Evolutionary conservation across 2,329 filamentous ascomycete genomes (phyloP), one percentile per base, ranked within the genome.

Genomic region (Penicillium sp.): DNA sequence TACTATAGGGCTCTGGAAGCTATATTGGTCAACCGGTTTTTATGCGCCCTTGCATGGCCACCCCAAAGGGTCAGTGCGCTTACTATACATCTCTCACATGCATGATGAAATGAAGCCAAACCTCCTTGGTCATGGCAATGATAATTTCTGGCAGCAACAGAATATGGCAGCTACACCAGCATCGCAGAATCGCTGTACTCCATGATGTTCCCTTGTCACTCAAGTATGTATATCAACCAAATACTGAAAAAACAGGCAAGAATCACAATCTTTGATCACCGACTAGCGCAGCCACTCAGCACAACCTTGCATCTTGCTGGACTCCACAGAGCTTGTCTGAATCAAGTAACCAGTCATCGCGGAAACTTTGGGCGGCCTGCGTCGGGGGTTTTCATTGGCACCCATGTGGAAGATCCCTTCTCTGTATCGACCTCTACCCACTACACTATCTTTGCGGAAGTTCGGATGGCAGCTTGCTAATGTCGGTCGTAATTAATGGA

Each of bases 381-480:
- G 23, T 42, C 42, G 34, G 39, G 27, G 18, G 23, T 40, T 24
- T 41, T 46, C 24, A 50, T 43, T 49, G 47, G 40, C 41, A 16
- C 16, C 47, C 43, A 54, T 54, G 43, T 57, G 49, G 46, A 24
- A 47, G 45, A 50, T 46, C 51, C 51, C 51, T 51, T 45, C 22
- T 41, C 40, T 40, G 13, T 31, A 20, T 39, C 27, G 40, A 47
- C 42, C 23, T 40, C 27, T 9, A 39, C 40, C 35, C 22, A 40
- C 40, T 43, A 6, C 23, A 40, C 23, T 50, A 38, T 14, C 27
- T 47, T 29, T 24, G 24, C 31, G 36, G 37, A 29, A 23, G 39
- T n/a, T 16, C 34, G 29, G 41, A 38, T 46, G 43, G 35, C 36
- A 44, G 37, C 20, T 26, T n/a, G 10, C 32, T 43, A 31, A 34